phyloP scores from a whole-genome alignment of 2,329 filamentous ascomycete genomes.

The Scedosporium aurantiacum region DNA sequence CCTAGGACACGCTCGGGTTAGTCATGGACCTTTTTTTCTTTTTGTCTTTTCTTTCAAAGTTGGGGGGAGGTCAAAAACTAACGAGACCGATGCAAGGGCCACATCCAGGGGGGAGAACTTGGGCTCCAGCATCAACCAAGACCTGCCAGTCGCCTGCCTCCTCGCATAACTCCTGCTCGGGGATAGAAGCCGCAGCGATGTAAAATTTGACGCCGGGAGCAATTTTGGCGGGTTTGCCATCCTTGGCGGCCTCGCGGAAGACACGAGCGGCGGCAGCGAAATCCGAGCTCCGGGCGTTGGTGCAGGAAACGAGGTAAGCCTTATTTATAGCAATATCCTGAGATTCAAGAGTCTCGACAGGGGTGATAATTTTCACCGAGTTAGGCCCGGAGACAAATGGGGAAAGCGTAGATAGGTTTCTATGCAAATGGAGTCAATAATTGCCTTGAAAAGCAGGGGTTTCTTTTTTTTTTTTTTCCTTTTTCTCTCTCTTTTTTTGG shows the following conservation, averaged over 20 bases:
- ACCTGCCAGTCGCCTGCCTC: slow-evolving; percentile 76
- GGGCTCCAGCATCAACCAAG: slow-evolving; percentile 69
- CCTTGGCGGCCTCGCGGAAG: slow-evolving; percentile 65
- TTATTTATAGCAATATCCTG: slow-evolving; percentile 70
- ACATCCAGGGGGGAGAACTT: slow-evolving; percentile 60
- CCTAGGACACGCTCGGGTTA: slow-evolving; percentile 18
- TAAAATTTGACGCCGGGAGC: slow-evolving; percentile 73
- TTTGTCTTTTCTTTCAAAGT: too few relatives aligned
- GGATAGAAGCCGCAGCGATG: slow-evolving; percentile 72
- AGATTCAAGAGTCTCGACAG: slow-evolving; percentile 59
- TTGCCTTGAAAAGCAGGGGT: too few relatives aligned
- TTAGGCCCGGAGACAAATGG: slow-evolving; percentile 84
- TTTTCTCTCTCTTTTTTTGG: too few relatives aligned
- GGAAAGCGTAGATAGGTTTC: slow-evolving; percentile 67
- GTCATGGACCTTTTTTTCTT: too few relatives aligned
- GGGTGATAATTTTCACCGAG: slow-evolving; percentile 77
- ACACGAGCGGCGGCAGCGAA: slow-evolving; percentile 72
- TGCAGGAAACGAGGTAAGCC: slow-evolving; percentile 78
- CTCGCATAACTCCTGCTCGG: slow-evolving; percentile 69
- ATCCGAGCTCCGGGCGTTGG: slow-evolving; percentile 74
- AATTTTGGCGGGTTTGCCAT: slow-evolving; percentile 56
- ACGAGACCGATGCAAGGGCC: slow-evolving; percentile 73
- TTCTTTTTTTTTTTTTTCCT: too few relatives aligned
- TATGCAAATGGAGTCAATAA: too few relatives aligned
- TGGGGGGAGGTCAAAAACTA: too few relatives aligned